Conservation (phyloP, 768 basidiomycete species). For the Lanmaoa pseudosensibilis region DNA sequence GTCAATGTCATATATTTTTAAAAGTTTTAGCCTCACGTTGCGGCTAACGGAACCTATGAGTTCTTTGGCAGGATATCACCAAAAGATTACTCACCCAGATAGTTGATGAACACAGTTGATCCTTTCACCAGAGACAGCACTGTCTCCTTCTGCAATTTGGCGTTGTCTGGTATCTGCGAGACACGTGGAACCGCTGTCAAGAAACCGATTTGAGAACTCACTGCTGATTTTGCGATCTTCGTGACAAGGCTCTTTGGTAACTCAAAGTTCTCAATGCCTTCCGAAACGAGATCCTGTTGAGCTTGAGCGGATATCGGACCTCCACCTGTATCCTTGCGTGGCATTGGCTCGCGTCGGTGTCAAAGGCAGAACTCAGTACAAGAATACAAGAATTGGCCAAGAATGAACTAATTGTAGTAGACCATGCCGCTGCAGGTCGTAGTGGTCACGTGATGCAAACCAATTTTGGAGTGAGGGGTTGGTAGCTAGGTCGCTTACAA, state of each 20-base stretch:
- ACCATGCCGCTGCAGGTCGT: neutral
- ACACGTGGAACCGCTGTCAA: neutral
- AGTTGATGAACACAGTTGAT: conserved; percentile 94
- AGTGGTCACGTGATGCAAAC: conserved; percentile 7
- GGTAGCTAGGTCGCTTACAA: too few species aligned
- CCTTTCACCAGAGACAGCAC: conserved; percentile 82
- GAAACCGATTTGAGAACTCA: conserved; percentile 38
- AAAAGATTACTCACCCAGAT: conserved; percentile 59
- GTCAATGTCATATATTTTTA: conserved; percentile 6
- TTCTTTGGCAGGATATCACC: neutral
- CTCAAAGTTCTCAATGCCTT: conserved; percentile 88
- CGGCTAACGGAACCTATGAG: conserved; percentile 34
- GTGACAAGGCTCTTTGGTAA: conserved; percentile 81
- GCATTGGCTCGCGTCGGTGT: conserved; percentile 45
- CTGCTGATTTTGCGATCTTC: conserved; percentile 82
- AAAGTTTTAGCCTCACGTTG: conserved; percentile 39
- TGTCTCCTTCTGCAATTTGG: conserved; percentile 89
- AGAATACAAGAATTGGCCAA: too few species aligned
- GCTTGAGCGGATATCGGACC: conserved; percentile 66
- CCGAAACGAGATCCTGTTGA: conserved; percentile 77
- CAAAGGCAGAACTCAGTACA: neutral
- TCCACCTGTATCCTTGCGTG: conserved; percentile 61
- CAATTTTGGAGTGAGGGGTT: too few species aligned
- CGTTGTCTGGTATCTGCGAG: conserved; percentile 73
- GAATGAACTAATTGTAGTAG: too few species aligned